Base-by-base conservation (phyloP, 192 early-diverging fungal species). In the Entomortierella chlamydospora region DNA sequence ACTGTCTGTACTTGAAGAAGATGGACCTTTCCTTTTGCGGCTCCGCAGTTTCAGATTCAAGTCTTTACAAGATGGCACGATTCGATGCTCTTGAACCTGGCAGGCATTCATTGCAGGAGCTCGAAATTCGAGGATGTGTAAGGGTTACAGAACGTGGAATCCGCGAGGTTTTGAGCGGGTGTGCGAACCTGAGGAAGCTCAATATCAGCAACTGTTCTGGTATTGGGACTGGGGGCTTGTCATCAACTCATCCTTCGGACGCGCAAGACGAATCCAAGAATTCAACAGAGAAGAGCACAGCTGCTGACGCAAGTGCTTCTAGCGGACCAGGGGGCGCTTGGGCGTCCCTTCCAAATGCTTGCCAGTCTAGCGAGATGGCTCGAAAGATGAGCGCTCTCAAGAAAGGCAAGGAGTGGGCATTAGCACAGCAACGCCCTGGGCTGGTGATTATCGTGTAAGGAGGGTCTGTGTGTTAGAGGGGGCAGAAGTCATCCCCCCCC, bases 21-120 rank as follows among this genome's bases (percentile, higher is more conserved):
- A 67, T 94, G 57, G 93, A 95, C 65, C 53, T 88, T 1, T 87
- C 85, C 10, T 95, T 89, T 59, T 94, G 93, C 71, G 93, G 93
- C 4, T 81, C 82, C 10, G 92, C 92, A 5, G 88, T 93, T 2
- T 93, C 91, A 4, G 93, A 94, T 81, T 66, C 83, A 2, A 83
- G 72, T 25, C 63, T 92, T 18, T 63, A 74, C 20, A 60, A 55
- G 2, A 45, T 93, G 11, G 83, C 86, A 7, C 53, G 76, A 28
- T 61, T 66, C n/a, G 72, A 74, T 58, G 66, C 66, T 4, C 41
- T 63, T n/a, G 67, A 64, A 33, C 71, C 71, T 26, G 71, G 84
- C 12, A 37, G 49, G 11, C 60, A 73, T 13, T 41, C 57, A 13
- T 39, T 92, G n/a, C 62, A 85, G 53, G 68, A 84, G 26, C 60